Evolutionary conservation across 192 early-diverging fungal genomes (phyloP).

Genomic region (Lobosporangium transversale): DNA sequence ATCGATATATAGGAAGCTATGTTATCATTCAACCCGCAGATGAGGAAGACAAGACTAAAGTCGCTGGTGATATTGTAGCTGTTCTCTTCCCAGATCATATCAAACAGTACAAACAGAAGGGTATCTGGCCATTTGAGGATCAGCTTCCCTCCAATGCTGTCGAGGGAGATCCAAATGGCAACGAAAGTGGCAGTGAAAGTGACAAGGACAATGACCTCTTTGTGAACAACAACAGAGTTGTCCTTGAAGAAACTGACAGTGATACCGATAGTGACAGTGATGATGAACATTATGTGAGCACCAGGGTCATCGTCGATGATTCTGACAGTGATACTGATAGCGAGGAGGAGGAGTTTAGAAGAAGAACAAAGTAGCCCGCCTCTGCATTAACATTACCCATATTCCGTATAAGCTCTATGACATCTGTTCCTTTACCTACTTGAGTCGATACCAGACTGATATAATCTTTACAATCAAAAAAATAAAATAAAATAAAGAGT

Average conservation of each 20-base stretch:
- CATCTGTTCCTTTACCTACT: too few relatives aligned
- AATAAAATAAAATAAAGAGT: too few relatives aligned
- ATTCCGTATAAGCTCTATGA: too few relatives aligned
- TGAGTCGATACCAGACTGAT: too few relatives aligned
- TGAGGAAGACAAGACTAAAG: conserved; percentile 67
- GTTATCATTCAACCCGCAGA: conserved; percentile 72
- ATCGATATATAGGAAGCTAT: conserved; percentile 75
- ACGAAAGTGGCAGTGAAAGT: conserved; percentile 35
- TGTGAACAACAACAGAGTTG: conserved; percentile 67
- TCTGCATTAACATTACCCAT: too few relatives aligned
- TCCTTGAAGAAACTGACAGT: conserved; percentile 58
- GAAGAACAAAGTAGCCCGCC: too few relatives aligned
- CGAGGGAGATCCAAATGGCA: conserved; percentile 16
- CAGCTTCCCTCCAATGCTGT: conserved; percentile 5
- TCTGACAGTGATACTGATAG: neutral
- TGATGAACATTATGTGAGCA: too few relatives aligned
- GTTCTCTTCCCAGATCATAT: conserved; percentile 80
- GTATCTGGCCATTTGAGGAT: conserved; percentile 65
- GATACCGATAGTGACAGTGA: conserved; percentile 55
- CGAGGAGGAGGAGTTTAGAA: neutral
- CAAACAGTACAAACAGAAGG: conserved; percentile 69
- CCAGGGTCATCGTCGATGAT: conserved; percentile 19
- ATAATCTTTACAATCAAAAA: too few relatives aligned
- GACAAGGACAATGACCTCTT: conserved; percentile 66
- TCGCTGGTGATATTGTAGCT: conserved; percentile 79